Conservation (phyloP, 1,284 basidiomycete genomes). For the Cerrena zonata region DNA sequence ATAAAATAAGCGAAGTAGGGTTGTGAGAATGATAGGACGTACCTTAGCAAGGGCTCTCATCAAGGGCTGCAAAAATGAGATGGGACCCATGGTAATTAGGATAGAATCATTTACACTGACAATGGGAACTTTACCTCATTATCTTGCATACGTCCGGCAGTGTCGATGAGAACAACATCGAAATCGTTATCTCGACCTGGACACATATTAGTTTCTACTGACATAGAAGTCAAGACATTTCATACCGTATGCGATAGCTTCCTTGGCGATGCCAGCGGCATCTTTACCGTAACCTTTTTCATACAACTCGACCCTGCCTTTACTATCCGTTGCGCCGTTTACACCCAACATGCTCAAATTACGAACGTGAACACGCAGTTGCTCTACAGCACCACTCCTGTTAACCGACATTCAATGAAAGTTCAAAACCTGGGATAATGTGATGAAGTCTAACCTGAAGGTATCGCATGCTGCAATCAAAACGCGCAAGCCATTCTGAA, state of each 20-base stretch:
- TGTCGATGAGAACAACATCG: constrained; percentile 93
- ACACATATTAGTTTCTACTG: too few species aligned
- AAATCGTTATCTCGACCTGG: constrained; percentile 80
- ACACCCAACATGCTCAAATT: constrained; percentile 87
- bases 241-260: constrained; percentile 85
- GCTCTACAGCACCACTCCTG: constrained; percentile 94
- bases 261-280: constrained; percentile 93
- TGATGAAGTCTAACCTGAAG: constrained; percentile 53
- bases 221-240: neutral
- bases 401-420: neutral
- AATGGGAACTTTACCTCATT: constrained; percentile 69
- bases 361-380: constrained; percentile 91
- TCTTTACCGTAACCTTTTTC: constrained; percentile 98
- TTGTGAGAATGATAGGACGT: constrained; percentile 11
- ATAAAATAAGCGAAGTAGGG: neutral
- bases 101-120: neutral
- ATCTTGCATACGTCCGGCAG: constrained; percentile 97
- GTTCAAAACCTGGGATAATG: neutral
- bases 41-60: constrained; percentile 98
- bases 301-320: constrained; percentile 83
- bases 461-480: constrained; percentile 98
- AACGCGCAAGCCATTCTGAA: constrained; percentile 90
- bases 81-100: neutral
- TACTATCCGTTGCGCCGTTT: constrained; percentile 61
- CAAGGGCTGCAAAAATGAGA: constrained; percentile 53